Conservation (phyloP, 1,284 basidiomycete species). For the Pyrrhoderma lamaoense region DNA sequence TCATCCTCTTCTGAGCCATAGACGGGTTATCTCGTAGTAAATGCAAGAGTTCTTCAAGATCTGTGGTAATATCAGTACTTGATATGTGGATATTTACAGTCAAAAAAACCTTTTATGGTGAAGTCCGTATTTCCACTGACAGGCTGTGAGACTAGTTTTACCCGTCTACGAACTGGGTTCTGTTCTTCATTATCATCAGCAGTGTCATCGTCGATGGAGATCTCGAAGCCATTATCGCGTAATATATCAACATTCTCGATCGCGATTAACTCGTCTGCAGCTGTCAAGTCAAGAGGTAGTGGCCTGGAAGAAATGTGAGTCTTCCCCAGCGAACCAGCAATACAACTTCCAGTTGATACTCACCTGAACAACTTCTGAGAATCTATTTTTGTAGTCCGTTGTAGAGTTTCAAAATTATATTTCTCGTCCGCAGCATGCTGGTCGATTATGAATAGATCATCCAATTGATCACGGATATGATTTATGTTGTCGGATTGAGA, state of each 20-base stretch:
- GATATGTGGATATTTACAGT: background rate
- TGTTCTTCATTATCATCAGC: too few relatives aligned
- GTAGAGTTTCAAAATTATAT: conserved; percentile 94
- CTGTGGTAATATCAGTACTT: conserved; percentile 34
- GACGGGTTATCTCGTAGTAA: conserved; percentile 68
- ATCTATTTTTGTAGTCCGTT: conserved; percentile 80
- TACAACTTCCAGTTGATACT: conserved; percentile 24
- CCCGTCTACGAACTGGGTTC: conserved; percentile 39
- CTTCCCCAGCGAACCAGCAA: conserved; percentile 1
- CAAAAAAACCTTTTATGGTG: conserved; percentile 47
- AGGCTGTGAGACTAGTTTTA: conserved; percentile 79
- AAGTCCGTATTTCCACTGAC: conserved; percentile 88
- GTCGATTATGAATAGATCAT: conserved; percentile 93
- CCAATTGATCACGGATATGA: too few relatives aligned
- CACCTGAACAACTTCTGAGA: conserved; percentile 81
- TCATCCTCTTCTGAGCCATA: conserved; percentile 55
- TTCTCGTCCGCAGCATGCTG: conserved; percentile 93
- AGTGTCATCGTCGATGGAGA: conserved; percentile 44
- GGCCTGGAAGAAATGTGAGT: conserved; percentile 45
- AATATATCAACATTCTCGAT: conserved; percentile 81
- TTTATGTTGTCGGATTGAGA: too few relatives aligned
- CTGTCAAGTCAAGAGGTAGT: conserved; percentile 74
- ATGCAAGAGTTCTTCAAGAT: conserved; percentile 92
- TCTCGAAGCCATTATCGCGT: conserved; percentile 84
- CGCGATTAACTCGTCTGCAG: conserved; percentile 85